Evolutionary conservation across 495 filamentous ascomycete species (phyloP), one percentile per base, ranked within the genome.

Genomic region (Podospora conica): DNA sequence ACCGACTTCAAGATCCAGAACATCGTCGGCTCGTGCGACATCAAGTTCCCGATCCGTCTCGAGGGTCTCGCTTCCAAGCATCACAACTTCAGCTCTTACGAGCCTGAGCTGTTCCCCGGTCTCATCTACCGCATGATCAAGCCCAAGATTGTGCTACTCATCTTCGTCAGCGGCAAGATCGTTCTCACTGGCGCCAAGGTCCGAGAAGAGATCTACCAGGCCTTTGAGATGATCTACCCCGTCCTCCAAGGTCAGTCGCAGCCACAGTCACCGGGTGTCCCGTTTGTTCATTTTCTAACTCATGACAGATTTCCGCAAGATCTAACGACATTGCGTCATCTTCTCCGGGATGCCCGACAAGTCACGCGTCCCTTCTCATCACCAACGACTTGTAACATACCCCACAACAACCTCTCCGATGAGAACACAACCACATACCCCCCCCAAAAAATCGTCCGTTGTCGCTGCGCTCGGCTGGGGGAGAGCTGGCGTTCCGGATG

Each of bases 1-100:
- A 97, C 93, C 66, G 95, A 98, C 78, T 98, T 98, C 85, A 98
- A 98, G 85, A 98, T 98, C 78, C 96, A 98, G 83, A 98, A 98
- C 81, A 98, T 98, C 60, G 95, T 98, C 67, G 95, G 95, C 66
- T 96, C 92, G 31, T 97, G 95, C 78, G 95, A 98, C 74, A 97
- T 98, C 85, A 97, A 97, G 82, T 98, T 98, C 83, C 95, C 95
- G 55, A 98, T 98, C 71, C 92, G 95, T 72, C 84, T 98, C 62
- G 95, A 98, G 77, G 95, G 95, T 77, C 82, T 98, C 70, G 95
- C 95, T 8, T 92, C 87, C 67, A 91, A 92, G 76, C 95, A 98
- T 86, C 96, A 98, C 83, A 94, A 96, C 80, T 98, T 98, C 89
- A 96, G 91, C 82, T 96, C 92, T 55, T 98, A 98, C 78, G 95